phyloP scores from a whole-genome alignment of 768 basidiomycete species.

The Xanthoconium stramineum region DNA sequence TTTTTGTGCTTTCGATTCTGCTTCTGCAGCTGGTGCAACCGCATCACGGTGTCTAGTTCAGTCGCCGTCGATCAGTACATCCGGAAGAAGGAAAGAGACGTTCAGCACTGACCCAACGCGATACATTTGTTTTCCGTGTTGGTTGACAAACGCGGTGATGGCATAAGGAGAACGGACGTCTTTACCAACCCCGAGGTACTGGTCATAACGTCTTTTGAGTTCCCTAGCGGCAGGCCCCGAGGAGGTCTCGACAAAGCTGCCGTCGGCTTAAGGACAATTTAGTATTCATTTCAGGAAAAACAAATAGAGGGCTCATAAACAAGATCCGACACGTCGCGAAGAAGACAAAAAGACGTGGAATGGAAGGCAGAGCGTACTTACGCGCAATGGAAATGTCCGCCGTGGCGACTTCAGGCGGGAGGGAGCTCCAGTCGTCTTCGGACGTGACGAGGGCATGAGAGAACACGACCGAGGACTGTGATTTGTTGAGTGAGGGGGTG shows the following conservation, averaged over 20 bases:
- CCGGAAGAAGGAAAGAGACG: background rate
- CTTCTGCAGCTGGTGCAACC: constrained; percentile 58
- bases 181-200: constrained; percentile 60
- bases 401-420: constrained; percentile 50
- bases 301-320: background rate
- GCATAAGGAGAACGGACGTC: constrained; percentile 73
- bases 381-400: constrained; percentile 60
- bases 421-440: constrained; percentile 37
- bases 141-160: constrained; percentile 79
- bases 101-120: constrained; percentile 64
- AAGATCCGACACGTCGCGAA: constrained; percentile 8
- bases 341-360: constrained; percentile 2
- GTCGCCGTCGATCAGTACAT: background rate
- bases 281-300: background rate
- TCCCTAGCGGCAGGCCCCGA: constrained; percentile 73
- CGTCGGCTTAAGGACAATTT: constrained; percentile 51
- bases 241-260: constrained; percentile 76
- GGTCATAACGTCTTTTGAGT: constrained; percentile 74
- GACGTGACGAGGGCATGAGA: constrained; percentile 39
- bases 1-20: constrained; percentile 39
- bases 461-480: constrained; percentile 43
- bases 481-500: constrained; percentile 34
- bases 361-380: constrained; percentile 34
- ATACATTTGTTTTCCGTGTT: constrained; percentile 74
- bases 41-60: constrained; percentile 54